A percentile compares a stretch with the other conserved stretches of the same genome.
Evolutionary conservation across 2,329 filamentous ascomycete species (phyloP).

Genomic region (Sclerotinia spermophila): DNA sequence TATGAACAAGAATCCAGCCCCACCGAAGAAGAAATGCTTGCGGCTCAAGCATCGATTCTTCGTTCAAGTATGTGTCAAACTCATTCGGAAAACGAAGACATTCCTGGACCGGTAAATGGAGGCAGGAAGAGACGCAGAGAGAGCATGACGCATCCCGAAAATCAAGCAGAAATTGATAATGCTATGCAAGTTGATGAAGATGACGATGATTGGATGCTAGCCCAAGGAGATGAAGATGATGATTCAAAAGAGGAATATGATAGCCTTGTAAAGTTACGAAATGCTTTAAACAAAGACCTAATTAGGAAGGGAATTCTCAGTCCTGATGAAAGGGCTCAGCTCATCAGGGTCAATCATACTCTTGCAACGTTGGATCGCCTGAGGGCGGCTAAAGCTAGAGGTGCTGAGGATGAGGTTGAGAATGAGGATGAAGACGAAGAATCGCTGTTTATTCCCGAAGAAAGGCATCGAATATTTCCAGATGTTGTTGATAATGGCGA

Average conservation of each 20-base stretch:
- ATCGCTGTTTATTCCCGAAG: constrained; percentile 26
- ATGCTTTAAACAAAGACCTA: not conserved
- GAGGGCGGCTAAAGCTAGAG: not conserved
- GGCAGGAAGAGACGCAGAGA: constrained; percentile 4
- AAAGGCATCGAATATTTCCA: constrained; percentile 11
- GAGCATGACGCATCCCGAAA: not conserved
- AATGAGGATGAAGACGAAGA: constrained; percentile 18
- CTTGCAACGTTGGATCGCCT: constrained; percentile 3
- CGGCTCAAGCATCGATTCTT: constrained; percentile 5
- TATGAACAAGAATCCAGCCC: not conserved
- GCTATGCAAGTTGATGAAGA: constrained; percentile 18
- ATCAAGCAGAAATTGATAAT: constrained; percentile 15
- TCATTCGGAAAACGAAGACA: not conserved
- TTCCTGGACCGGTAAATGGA: not conserved
- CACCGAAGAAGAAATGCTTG: constrained; percentile 13
- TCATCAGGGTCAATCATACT: not conserved
- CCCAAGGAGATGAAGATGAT: not conserved
- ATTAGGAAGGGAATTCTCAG: not conserved
- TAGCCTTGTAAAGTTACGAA: not conserved
- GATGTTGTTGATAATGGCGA: constrained; percentile 3
- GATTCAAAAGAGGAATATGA: constrained; percentile 9
- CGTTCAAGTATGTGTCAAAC: not conserved
- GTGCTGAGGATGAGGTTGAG: not conserved
- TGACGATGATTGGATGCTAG: constrained; percentile 11
- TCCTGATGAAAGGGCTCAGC: not conserved